phyloP scores from a whole-genome alignment of 495 filamentous ascomycete species.

The Penicillium salamii region DNA sequence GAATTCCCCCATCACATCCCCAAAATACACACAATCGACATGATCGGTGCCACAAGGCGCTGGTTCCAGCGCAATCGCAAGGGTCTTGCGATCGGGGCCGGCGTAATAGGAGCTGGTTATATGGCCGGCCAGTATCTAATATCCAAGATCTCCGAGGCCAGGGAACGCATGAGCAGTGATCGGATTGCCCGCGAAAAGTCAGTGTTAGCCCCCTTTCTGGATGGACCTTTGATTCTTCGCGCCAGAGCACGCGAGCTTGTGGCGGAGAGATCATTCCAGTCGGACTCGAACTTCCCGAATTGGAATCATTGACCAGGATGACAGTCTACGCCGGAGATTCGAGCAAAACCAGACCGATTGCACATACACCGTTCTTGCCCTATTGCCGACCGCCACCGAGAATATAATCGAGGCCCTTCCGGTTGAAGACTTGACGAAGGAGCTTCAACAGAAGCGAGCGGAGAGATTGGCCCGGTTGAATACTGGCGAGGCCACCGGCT shows the following conservation, averaged over 20 bases:
- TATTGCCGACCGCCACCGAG: slow-evolving; percentile 85
- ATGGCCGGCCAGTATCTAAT: slow-evolving; percentile 89
- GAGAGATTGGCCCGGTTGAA: slow-evolving; percentile 61
- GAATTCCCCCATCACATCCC: not conserved
- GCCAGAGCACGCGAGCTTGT: slow-evolving; percentile 12
- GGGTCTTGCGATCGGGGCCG: slow-evolving; percentile 79
- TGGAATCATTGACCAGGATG: slow-evolving; percentile 11
- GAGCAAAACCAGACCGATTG: slow-evolving; percentile 99
- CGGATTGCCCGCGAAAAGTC: slow-evolving; percentile 95
- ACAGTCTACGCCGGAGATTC: slow-evolving; percentile 87
- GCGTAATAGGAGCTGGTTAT: slow-evolving; percentile 86
- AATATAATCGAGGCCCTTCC: slow-evolving; percentile 85
- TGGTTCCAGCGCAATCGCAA: slow-evolving; percentile 93
- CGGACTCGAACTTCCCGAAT: slow-evolving; percentile 10
- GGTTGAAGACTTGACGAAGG: slow-evolving; percentile 83
- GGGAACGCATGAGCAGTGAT: slow-evolving; percentile 92
- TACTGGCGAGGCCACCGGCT: slow-evolving; percentile 49
- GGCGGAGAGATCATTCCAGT: not conserved
- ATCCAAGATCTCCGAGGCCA: slow-evolving; percentile 83
- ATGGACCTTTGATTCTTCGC: slow-evolving; percentile 1
- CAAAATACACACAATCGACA: slow-evolving; percentile 37
- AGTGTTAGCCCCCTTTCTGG: slow-evolving; percentile 25
- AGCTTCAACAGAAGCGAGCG: slow-evolving; percentile 91
- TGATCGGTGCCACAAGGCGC: slow-evolving; percentile 78
- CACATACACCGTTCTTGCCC: slow-evolving; percentile 94